Conservation (phyloP, 2,329 filamentous ascomycete species). For the Tolypocladium ovalisporum region DNA sequence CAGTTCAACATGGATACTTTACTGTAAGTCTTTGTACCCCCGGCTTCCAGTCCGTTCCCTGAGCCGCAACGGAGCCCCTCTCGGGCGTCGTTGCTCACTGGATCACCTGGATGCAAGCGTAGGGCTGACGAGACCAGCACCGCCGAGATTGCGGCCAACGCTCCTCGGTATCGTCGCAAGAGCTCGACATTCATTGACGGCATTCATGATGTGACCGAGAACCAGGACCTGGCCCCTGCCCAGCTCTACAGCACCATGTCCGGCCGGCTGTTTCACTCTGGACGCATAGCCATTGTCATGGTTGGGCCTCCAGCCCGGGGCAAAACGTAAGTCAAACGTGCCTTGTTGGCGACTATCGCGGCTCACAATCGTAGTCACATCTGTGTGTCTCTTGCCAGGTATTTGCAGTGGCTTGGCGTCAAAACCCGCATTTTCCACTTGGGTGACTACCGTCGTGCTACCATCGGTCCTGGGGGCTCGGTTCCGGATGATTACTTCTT, state of each 20-base stretch:
- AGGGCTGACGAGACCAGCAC: slow-evolving; percentile 43
- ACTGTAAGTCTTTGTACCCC: slow-evolving; percentile 36
- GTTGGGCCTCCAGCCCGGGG: slow-evolving; percentile 90
- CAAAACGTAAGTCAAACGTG: slow-evolving; percentile 61
- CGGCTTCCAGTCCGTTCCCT: background rate
- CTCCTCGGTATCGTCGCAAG: slow-evolving; percentile 78
- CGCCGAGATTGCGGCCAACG: slow-evolving; percentile 83
- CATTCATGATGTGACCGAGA: slow-evolving; percentile 85
- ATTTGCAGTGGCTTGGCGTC: slow-evolving; percentile 92
- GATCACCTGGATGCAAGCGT: background rate
- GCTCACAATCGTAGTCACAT: slow-evolving; percentile 55
- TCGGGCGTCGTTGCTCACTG: background rate
- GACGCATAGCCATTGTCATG: slow-evolving; percentile 93
- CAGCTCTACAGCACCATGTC: slow-evolving; percentile 98
- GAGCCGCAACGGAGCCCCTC: background rate
- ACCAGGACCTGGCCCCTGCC: slow-evolving; percentile 75
- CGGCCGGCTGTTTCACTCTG: slow-evolving; percentile 90
- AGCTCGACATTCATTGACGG: slow-evolving; percentile 96
- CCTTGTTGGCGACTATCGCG: too few relatives aligned
- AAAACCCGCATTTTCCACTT: slow-evolving; percentile 97
- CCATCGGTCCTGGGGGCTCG: slow-evolving; percentile 69
- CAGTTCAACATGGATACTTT: slow-evolving; percentile 45
- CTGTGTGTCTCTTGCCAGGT: slow-evolving; percentile 87
- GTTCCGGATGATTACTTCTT: slow-evolving; percentile 98
- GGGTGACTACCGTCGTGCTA: slow-evolving; percentile 89